Base-by-base conservation (phyloP, 352 stramenopile species). In the Pythium folliculosum region DNA sequence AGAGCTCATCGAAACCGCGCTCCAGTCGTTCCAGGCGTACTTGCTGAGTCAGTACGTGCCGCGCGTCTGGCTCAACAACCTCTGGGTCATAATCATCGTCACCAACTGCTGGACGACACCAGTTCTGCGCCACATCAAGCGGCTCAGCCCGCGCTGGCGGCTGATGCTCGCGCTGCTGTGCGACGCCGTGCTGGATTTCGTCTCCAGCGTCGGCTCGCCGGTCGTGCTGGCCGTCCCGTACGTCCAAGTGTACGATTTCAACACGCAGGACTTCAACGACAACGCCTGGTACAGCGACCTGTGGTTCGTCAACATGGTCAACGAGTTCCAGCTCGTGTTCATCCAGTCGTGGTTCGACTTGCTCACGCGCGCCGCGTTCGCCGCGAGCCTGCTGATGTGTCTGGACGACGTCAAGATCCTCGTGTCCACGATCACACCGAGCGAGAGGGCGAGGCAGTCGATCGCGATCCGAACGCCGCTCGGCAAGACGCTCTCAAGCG, bases 81-180 rank as follows among this genome's bases (percentile, higher is more conserved):
- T 78, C 3, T 80, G 71, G 22, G 70, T 71, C 19, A 38, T 13
- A 12, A 49, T 58, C 17, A 63, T 84, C 5, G 59, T 71, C 14
- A 8, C 76, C 14, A 81, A 76, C 44, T 87, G 77, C 57, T 81
- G 72, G 75, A 73, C 56, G 3, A 84, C 74, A 0, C 76, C 77
- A 17, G 55, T 69, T 6, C 32, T 72, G n/a, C 72, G 73, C 22
- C 57, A 63, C 1, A 45, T 60, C 1, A 66, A 50, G 9, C 37
- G 58, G 1, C 64, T 56, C 2, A 72, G 68, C 43, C 49, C 52
- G 47, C 54, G 70, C 0, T 65, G 77, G 3, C 58, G 74, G 16
- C 58, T 76, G 0, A 54, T 88, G 14, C 45, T 80, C 9, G 77
- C 69, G 12, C 65, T 85, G 30, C 23, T 81, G n/a, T 48, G 62